phyloP scores from a whole-genome alignment of 2,329 filamentous ascomycete genomes.

The Colletotrichum chrysophilum region DNA sequence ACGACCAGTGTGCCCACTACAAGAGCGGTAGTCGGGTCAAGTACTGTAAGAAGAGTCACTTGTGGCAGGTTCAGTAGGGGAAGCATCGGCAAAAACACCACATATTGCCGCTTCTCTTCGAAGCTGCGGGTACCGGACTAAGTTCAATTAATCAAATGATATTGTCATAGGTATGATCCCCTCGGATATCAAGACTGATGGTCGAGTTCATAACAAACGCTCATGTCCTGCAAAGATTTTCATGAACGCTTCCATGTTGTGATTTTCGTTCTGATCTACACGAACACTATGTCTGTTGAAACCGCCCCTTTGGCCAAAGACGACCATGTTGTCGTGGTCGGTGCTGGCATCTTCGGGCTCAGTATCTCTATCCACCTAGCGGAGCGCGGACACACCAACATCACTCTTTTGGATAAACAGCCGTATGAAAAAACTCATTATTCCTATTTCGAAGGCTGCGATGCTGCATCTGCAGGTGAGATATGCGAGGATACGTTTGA shows the following conservation, averaged over 20 bases:
- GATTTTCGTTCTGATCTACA: neutral
- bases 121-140: rapidly evolving
- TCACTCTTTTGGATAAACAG: constrained; percentile 55
- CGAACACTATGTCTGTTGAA: neutral
- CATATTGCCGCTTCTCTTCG: neutral
- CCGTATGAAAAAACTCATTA: constrained; percentile 43
- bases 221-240: neutral
- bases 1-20: neutral
- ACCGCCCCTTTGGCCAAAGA: neutral
- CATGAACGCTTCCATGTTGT: neutral
- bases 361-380: neutral
- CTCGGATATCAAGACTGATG: neutral
- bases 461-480: constrained; percentile 46
- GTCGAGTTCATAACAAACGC: neutral
- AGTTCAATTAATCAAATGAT: neutral
- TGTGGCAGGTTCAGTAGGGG: too few relatives aligned
- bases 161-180: neutral
- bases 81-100: too few relatives aligned
- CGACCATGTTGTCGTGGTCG: neutral
- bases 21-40: neutral
- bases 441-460: constrained; percentile 42
- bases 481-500: neutral
- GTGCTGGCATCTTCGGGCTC: neutral
- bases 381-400: constrained; percentile 46
- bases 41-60: neutral